Evolutionary conservation across 1,284 basidiomycete genomes (phyloP).

Genomic region (Puccinia polysora): DNA sequence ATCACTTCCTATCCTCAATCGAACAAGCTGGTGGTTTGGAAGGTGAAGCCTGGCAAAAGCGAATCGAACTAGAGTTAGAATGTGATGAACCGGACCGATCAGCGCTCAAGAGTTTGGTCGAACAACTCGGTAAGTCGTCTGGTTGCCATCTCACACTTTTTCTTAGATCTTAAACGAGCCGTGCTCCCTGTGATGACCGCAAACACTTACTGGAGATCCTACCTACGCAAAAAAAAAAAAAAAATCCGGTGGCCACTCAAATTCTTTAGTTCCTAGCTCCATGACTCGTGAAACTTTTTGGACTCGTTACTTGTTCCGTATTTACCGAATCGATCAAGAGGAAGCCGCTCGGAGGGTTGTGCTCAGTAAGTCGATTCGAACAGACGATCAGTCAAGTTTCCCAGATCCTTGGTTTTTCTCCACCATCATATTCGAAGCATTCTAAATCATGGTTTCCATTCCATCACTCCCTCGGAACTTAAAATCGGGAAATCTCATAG

Average conservation of each 20-base stretch:
- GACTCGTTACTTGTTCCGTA: constrained; percentile 23
- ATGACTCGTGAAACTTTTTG: constrained; percentile 17
- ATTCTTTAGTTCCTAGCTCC: constrained; percentile 4
- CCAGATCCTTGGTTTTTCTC: too few relatives aligned
- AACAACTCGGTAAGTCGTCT: constrained; percentile 11
- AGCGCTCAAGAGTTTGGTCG: neutral
- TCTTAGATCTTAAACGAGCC: too few relatives aligned
- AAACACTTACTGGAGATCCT: too few relatives aligned
- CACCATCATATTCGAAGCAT: too few relatives aligned
- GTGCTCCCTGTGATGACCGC: too few relatives aligned
- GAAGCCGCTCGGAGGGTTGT: constrained; percentile 34
- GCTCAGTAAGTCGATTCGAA: constrained; percentile 10
- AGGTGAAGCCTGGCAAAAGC: constrained; percentile 28
- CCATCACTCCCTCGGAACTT: neutral
- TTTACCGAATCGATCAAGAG: constrained; percentile 36
- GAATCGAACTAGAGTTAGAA: constrained; percentile 6
- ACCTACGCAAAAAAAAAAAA: too few relatives aligned
- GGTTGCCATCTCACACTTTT: too few relatives aligned
- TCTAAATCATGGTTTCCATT: too few relatives aligned
- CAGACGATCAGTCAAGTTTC: too few relatives aligned
- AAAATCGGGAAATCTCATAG: neutral
- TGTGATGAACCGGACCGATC: neutral
- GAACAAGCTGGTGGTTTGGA: constrained; percentile 22
- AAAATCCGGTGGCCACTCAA: too few relatives aligned
- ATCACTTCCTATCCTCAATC: neutral